Percentiles rank a stretch among this genome's conserved stretches.
Conservation (phyloP, 441 rosid genomes). For the Hura crepitans region DNA sequence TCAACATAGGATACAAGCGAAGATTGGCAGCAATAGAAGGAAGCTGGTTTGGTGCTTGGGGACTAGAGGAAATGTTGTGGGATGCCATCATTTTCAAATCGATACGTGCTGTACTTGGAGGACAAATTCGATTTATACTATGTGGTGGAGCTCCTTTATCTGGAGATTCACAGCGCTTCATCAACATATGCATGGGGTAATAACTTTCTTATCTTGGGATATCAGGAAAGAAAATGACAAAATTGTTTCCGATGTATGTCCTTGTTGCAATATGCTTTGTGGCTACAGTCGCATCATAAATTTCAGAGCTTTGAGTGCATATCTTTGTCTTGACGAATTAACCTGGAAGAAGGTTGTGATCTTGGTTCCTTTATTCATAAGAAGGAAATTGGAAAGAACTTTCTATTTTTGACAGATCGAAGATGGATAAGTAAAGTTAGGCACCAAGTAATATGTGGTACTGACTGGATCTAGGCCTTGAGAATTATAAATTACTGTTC, state of each 20-base stretch:
- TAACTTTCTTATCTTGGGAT: slow-evolving; percentile 21
- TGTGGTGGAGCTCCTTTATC: slow-evolving; percentile 97
- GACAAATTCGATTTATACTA: slow-evolving; percentile 62
- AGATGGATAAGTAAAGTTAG: not conserved
- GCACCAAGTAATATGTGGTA: not conserved
- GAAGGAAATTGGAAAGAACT: not conserved
- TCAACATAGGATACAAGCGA: slow-evolving; percentile 65
- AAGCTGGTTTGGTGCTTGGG: slow-evolving; percentile 97
- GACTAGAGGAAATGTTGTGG: slow-evolving; percentile 73
- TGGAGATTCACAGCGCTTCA: slow-evolving; percentile 76
- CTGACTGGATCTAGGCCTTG: not conserved
- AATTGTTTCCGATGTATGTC: not conserved
- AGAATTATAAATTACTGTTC: not conserved
- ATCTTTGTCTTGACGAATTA: too few species aligned
- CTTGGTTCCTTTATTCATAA: not conserved
- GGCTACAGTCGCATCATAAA: not conserved
- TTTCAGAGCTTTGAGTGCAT: not conserved
- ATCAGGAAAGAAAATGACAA: not conserved
- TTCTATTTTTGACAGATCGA: not conserved
- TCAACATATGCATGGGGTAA: slow-evolving; percentile 96
- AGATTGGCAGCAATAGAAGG: slow-evolving; percentile 75
- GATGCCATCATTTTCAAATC: slow-evolving; percentile 58
- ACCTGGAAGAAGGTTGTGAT: not conserved
- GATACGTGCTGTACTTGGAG: slow-evolving; percentile 74
- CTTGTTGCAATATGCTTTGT: not conserved